phyloP scores from a whole-genome alignment of 2,329 filamentous ascomycete species.

The Xylariaceae sp. region DNA sequence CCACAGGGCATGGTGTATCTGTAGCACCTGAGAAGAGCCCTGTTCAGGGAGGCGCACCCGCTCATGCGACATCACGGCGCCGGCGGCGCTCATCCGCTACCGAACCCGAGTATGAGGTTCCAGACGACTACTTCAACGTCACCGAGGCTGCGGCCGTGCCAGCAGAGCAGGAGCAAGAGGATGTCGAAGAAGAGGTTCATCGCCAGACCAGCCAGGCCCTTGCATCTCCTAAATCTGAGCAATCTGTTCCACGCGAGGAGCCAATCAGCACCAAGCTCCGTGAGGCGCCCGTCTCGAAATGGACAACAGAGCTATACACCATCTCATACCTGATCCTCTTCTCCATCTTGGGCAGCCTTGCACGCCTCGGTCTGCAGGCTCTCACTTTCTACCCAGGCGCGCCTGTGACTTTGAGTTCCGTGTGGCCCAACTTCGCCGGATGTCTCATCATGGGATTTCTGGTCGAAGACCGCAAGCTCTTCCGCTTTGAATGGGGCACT shows the following conservation, averaged over 20 bases:
- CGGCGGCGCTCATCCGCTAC: constrained; percentile 16
- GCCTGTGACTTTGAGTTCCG: constrained; percentile 68
- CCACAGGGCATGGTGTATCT: constrained; percentile 5
- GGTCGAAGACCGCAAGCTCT: constrained; percentile 72
- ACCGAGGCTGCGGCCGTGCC: constrained; percentile 42
- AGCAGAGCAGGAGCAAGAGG: constrained; percentile 43
- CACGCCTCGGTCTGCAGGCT: constrained; percentile 75
- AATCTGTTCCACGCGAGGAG: background rate
- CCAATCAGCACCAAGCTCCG: background rate
- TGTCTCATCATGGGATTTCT: constrained; percentile 84
- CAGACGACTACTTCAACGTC: constrained; percentile 41
- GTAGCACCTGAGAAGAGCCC: constrained; percentile 4
- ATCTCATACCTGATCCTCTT: constrained; percentile 83
- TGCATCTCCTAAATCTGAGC: constrained; percentile 7
- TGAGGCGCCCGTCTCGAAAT: constrained; percentile 40
- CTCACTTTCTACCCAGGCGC: constrained; percentile 77
- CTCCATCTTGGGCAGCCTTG: constrained; percentile 78
- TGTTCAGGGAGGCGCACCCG: background rate
- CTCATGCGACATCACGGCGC: background rate
- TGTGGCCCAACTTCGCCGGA: constrained; percentile 88
- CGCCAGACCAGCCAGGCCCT: constrained; percentile 26
- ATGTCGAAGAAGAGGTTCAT: constrained; percentile 37
- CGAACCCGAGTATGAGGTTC: constrained; percentile 34
- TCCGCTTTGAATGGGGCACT: constrained; percentile 64
- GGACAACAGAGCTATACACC: constrained; percentile 63